These are phyloP conservation scores for Rhodotorula mucilaginosa DNA, from an alignment of 1,284 basidiomycete genomes.

Conservation along the genomic window DNA sequence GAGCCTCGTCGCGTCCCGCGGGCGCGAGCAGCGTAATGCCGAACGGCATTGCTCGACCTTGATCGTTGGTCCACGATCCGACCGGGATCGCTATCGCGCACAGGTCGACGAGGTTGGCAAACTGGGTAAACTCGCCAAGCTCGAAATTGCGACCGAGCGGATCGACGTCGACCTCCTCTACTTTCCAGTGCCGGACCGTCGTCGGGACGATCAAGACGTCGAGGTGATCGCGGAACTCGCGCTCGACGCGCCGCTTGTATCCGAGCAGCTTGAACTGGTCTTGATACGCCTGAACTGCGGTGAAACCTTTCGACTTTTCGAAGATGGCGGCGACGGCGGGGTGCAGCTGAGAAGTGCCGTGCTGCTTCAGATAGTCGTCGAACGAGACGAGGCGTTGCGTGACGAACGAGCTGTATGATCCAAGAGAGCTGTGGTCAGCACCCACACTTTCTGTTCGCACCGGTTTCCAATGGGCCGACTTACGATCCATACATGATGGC, in stretches of 20 bases:
- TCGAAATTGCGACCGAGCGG: conserved; percentile 11
- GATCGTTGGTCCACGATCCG: neutral
- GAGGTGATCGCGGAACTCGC: conserved; percentile 11
- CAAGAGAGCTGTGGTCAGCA: neutral
- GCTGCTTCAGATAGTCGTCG: conserved; percentile 11
- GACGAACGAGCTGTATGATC: conserved; percentile 9
- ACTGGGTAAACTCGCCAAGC: conserved; percentile 17
- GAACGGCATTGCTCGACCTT: conserved; percentile 11
- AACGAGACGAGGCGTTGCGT: conserved; percentile 16
- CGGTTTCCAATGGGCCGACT: neutral
- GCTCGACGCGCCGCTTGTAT: conserved; percentile 2
- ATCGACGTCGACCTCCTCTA: conserved; percentile 14
- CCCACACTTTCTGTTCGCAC: neutral
- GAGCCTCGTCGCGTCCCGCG: conserved; percentile 4
- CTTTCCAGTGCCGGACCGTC: conserved; percentile 10
- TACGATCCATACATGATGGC: conserved; percentile 16
- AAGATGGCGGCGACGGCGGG: conserved; percentile 17
- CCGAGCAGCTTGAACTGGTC: conserved; percentile 12
- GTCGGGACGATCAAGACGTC: conserved; percentile 24
- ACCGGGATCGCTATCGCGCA: conserved; percentile 16
- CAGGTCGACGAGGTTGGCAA: conserved; percentile 20
- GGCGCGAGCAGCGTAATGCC: conserved; percentile 13
- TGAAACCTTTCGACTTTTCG: neutral
- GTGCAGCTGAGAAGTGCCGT: conserved; percentile 6
- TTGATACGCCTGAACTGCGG: conserved; percentile 5